These are phyloP conservation scores for Aspergillus floridensis DNA, from an alignment of 2,329 filamentous ascomycete species.

Conservation along the genomic window DNA sequence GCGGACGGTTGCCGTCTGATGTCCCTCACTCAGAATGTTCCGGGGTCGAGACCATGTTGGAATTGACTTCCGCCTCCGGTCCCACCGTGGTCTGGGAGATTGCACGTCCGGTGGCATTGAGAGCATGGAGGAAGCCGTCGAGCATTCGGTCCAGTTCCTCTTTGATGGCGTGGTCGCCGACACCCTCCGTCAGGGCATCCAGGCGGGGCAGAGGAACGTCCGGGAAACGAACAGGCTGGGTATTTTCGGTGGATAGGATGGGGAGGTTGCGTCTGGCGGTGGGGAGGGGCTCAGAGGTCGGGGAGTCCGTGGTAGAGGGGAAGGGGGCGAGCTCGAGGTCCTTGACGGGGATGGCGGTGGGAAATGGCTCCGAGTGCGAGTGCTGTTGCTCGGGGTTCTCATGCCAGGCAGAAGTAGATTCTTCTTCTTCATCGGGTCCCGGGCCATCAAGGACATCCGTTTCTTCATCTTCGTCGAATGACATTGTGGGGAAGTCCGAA, in stretches of 20 bases:
- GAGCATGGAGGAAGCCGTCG: conserved; percentile 38
- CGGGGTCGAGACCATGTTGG: conserved; percentile 12
- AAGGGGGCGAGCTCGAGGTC: conserved; percentile 12
- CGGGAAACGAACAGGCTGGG: conserved; percentile 35
- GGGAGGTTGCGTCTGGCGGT: conserved; percentile 20
- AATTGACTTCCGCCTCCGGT: conserved; percentile 11
- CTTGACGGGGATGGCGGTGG: conserved; percentile 25
- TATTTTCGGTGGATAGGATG: conserved; percentile 9
- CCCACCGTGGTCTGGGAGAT: conserved; percentile 18
- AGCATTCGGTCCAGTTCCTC: conserved; percentile 44
- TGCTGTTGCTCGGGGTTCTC: conserved; percentile 13
- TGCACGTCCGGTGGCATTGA: conserved; percentile 39
- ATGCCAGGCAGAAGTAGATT: conserved; percentile 40
- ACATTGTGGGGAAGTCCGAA: conserved; percentile 46
- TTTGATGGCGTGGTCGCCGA: conserved; percentile 35
- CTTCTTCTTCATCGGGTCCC: conserved; percentile 55
- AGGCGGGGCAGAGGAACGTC: conserved; percentile 38
- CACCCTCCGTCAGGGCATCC: conserved; percentile 39
- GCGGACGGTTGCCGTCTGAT: too few relatives aligned
- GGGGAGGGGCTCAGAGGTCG: conserved; percentile 21
- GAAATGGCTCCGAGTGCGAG: conserved; percentile 23
- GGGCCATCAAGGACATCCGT: conserved; percentile 55
- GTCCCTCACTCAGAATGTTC: conserved; percentile 17
- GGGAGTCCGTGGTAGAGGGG: conserved; percentile 13
- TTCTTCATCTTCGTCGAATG: conserved; percentile 50